phyloP scores from a whole-genome alignment of 495 filamentous ascomycete genomes.

The Penicillium lividum region DNA sequence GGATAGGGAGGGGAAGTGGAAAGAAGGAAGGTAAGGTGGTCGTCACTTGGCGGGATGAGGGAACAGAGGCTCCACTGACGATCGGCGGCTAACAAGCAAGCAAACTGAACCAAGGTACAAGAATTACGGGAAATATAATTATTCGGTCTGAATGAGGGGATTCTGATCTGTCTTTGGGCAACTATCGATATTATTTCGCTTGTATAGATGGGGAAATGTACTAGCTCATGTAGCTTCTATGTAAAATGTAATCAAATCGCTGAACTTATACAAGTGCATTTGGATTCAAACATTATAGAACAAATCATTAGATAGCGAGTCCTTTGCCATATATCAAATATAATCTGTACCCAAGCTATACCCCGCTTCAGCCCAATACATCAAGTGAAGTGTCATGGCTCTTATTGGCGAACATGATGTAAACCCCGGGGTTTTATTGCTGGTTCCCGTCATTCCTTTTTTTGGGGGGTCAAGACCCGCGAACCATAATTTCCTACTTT shows the following conservation, averaged over 20 bases:
- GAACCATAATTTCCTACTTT: neutral
- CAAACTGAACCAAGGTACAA: slow-evolving; percentile 20
- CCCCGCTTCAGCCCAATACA: slow-evolving; percentile 19
- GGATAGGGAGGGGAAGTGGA: slow-evolving; percentile 20
- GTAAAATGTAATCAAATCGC: neutral
- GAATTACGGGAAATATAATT: neutral
- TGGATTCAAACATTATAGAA: too few relatives aligned
- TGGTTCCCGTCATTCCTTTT: slow-evolving; percentile 10
- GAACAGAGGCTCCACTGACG: slow-evolving; percentile 41
- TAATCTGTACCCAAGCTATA: slow-evolving; percentile 3
- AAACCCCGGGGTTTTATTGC: slow-evolving; percentile 15
- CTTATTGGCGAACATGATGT: slow-evolving; percentile 21
- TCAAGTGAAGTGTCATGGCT: slow-evolving; percentile 9
- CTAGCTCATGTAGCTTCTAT: neutral
- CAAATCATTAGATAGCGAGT: neutral
- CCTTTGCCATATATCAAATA: neutral
- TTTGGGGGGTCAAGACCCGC: neutral
- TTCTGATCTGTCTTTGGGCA: neutral
- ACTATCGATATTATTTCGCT: neutral
- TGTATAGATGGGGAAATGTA: neutral
- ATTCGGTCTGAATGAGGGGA: neutral
- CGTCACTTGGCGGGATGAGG: slow-evolving; percentile 40
- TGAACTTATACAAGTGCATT: too few relatives aligned
- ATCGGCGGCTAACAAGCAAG: slow-evolving; percentile 42
- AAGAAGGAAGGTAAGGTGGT: slow-evolving; percentile 35